Conservation (phyloP, 2,329 filamentous ascomycete genomes). For the Claviceps spartinae region DNA sequence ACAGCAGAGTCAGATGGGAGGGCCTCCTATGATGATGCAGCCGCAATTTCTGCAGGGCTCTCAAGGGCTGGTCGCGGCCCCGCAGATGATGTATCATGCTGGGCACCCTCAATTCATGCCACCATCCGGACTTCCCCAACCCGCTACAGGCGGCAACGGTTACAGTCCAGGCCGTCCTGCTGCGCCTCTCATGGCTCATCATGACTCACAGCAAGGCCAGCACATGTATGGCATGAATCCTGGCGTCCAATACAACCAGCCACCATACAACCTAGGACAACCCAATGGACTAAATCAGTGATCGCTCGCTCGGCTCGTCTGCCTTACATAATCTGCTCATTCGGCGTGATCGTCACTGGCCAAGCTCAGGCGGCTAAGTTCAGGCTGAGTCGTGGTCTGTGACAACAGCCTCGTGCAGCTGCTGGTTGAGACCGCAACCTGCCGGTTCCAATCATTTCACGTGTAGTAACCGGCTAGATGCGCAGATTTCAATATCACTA, state of each 20-base stretch:
- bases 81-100: conserved; percentile 75
- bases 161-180: conserved; percentile 73
- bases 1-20: conserved; percentile 57
- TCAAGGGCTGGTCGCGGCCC: conserved; percentile 54
- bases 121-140: conserved; percentile 39
- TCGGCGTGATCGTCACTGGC: not conserved
- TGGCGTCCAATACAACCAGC: conserved; percentile 60
- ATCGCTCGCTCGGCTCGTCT: conserved; percentile 3
- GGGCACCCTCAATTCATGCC: conserved; percentile 51
- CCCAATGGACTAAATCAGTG: conserved; percentile 57
- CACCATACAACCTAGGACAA: conserved; percentile 60
- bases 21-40: conserved; percentile 67
- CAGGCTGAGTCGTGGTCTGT: not conserved
- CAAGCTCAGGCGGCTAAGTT: not conserved
- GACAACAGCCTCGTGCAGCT: not conserved
- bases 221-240: conserved; percentile 64
- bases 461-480: not conserved
- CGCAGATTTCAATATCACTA: not conserved
- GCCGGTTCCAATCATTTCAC: not conserved
- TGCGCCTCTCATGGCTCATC: conserved; percentile 87
- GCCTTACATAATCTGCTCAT: not conserved
- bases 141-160: conserved; percentile 54
- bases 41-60: conserved; percentile 60
- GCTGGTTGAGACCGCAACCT: not conserved
- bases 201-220: conserved; percentile 87